Percentiles rank a stretch among this genome's conserved stretches.
phyloP scores from a whole-genome alignment of 2,329 filamentous ascomycete genomes.

The Colletotrichum sp. region DNA sequence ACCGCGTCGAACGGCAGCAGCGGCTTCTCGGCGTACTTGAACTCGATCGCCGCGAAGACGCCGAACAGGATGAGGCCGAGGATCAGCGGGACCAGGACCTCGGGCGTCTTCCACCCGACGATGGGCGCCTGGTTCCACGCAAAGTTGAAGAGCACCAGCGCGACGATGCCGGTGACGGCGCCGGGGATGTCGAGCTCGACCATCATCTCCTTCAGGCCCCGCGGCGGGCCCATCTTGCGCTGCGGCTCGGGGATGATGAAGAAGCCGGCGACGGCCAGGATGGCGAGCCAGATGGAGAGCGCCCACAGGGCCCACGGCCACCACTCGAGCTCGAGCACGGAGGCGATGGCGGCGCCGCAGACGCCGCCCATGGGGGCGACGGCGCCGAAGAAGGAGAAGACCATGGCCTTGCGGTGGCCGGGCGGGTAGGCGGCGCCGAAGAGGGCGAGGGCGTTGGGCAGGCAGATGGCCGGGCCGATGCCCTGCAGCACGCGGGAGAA shows the following conservation, averaged over 20 bases:
- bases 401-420: constrained; percentile 63
- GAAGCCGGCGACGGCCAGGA: constrained; percentile 33
- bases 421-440: constrained; percentile 62
- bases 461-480: constrained; percentile 64
- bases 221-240: constrained; percentile 11
- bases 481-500: constrained; percentile 57
- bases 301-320: constrained; percentile 57
- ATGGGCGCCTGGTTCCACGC: constrained; percentile 70
- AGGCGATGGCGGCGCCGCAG: constrained; percentile 42
- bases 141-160: constrained; percentile 68
- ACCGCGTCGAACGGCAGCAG: constrained; percentile 61
- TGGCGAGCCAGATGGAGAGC: constrained; percentile 37
- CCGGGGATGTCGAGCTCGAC: constrained; percentile 44
- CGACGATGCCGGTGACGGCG: constrained; percentile 51
- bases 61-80: constrained; percentile 59
- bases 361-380: constrained; percentile 52
- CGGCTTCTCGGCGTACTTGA: constrained; percentile 48
- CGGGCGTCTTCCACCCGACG: constrained; percentile 61
- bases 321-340: constrained; percentile 42
- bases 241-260: constrained; percentile 39
- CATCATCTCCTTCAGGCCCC: constrained; percentile 22
- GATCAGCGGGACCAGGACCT: constrained; percentile 62
- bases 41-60: constrained; percentile 63
- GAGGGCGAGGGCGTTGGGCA: constrained; percentile 70
- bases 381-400: constrained; percentile 57